phyloP scores from a whole-genome alignment of 2,329 filamentous ascomycete genomes.

The Lasiodiplodia hormozganensis region DNA sequence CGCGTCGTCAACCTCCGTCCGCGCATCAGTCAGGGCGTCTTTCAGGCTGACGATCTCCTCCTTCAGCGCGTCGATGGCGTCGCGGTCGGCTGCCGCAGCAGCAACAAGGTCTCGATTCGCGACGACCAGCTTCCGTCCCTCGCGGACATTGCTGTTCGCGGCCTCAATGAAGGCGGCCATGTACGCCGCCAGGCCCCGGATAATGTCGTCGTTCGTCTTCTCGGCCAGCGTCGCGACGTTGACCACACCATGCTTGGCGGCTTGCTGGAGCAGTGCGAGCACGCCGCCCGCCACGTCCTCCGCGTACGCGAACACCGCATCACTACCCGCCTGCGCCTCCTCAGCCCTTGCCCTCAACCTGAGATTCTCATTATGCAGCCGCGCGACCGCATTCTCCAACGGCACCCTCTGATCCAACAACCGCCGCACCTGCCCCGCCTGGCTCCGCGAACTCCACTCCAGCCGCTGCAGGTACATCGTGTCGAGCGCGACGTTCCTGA shows the following conservation, averaged over 20 bases:
- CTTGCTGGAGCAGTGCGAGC: accelerated
- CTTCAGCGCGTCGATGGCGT: neutral
- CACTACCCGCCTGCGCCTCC: neutral
- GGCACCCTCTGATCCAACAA: neutral
- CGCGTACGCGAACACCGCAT: neutral
- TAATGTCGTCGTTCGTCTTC: neutral
- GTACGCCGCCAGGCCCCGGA: neutral
- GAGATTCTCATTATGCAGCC: neutral
- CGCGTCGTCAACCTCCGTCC: neutral
- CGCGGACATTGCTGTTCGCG: neutral
- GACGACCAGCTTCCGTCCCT: neutral
- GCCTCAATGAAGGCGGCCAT: neutral
- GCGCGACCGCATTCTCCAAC: neutral
- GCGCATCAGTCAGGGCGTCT: neutral
- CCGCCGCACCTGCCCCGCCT: neutral
- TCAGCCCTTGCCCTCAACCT: neutral
- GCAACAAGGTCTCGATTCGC: neutral
- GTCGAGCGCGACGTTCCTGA: neutral
- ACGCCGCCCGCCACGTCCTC: neutral
- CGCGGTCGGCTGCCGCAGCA: neutral
- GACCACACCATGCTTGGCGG: neutral
- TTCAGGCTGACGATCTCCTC: neutral
- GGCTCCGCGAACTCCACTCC: neutral
- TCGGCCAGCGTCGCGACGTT: neutral
- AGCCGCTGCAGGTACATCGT: neutral